A percentile compares a stretch with the other conserved stretches of the same genome.
These are phyloP conservation scores for Pseudopithomyces maydicus DNA, from an alignment of 2,329 filamentous ascomycete genomes.

Conservation along the genomic window DNA sequence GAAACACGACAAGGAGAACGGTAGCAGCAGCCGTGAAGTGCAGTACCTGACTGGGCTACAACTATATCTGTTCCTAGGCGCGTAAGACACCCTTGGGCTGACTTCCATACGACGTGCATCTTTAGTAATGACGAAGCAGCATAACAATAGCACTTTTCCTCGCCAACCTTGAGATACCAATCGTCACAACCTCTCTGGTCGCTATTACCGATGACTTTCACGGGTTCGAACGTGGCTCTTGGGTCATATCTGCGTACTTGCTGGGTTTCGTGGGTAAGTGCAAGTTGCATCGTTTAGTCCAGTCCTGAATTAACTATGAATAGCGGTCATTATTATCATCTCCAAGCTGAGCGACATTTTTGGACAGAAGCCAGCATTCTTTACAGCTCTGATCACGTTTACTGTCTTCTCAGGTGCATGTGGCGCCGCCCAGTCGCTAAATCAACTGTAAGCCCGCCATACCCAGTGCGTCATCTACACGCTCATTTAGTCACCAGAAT, in stretches of 20 bases:
- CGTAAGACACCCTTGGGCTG: not conserved
- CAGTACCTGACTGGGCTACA: not conserved
- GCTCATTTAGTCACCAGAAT: slow-evolving; percentile 16
- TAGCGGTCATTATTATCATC: slow-evolving; percentile 27
- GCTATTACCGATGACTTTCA: slow-evolving; percentile 40
- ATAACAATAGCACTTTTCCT: not conserved
- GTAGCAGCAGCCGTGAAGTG: not conserved
- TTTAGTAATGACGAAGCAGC: not conserved
- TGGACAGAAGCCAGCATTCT: slow-evolving; percentile 32
- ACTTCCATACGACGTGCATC: not conserved
- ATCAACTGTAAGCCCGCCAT: slow-evolving; percentile 25
- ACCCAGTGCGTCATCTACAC: not conserved
- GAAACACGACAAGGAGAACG: not conserved
- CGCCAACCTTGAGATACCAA: slow-evolving; percentile 37
- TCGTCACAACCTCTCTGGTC: slow-evolving; percentile 43
- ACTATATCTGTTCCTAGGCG: not conserved
- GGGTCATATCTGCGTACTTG: slow-evolving; percentile 45
- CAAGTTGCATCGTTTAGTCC: slow-evolving; percentile 34
- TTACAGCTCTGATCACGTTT: slow-evolving; percentile 35
- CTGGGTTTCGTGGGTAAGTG: slow-evolving; percentile 30
- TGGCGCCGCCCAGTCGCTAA: slow-evolving; percentile 33
- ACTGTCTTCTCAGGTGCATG: slow-evolving; percentile 39
- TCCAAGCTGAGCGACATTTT: slow-evolving; percentile 41
- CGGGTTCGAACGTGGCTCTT: slow-evolving; percentile 38
- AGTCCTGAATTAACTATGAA: slow-evolving; percentile 32